phyloP scores from a whole-genome alignment of 805 yeast species.

The Kregervanrija fluxuum region DNA sequence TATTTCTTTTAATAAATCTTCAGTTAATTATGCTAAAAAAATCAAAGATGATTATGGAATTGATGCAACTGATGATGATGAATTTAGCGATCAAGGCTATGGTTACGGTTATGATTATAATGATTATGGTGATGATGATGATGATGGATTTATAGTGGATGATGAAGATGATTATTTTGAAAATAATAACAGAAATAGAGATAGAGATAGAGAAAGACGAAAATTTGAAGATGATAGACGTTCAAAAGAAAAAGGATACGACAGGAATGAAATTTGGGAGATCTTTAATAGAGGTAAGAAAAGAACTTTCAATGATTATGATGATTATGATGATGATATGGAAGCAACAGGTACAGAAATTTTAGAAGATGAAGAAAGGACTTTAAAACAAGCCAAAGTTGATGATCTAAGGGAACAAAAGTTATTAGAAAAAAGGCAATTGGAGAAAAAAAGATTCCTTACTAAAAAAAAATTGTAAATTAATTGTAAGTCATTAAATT shows the following conservation, averaged over 20 bases:
- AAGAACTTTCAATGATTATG: conserved; percentile 37
- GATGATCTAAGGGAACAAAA: conserved; percentile 74
- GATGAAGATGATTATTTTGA: conserved; percentile 39
- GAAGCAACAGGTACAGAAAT: conserved; percentile 92
- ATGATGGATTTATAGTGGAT: conserved; percentile 52
- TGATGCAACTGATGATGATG: conserved; percentile 27
- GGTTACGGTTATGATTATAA: conserved; percentile 15
- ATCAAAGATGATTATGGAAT: conserved; percentile 21
- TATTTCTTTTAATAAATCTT: background rate
- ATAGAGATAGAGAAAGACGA: conserved; percentile 24
- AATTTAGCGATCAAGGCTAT: conserved; percentile 21
- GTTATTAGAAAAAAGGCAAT: conserved; percentile 43
- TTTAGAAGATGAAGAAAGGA: conserved; percentile 69
- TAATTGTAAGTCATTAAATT: conserved; percentile 1
- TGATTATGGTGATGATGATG: conserved; percentile 22
- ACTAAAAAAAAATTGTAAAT: conserved; percentile 10
- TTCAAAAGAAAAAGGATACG: conserved; percentile 39
- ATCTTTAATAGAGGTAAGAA: conserved; percentile 64
- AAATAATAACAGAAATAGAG: conserved; percentile 2
- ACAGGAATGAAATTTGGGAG: conserved; percentile 85
- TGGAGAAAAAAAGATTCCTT: conserved; percentile 29
- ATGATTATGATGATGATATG: conserved; percentile 66
- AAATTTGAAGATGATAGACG: conserved; percentile 5
- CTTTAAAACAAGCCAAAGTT: conserved; percentile 57
- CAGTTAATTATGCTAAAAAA: background rate